Conservation (phyloP, 768 basidiomycete species). For the Suillus paluster region DNA sequence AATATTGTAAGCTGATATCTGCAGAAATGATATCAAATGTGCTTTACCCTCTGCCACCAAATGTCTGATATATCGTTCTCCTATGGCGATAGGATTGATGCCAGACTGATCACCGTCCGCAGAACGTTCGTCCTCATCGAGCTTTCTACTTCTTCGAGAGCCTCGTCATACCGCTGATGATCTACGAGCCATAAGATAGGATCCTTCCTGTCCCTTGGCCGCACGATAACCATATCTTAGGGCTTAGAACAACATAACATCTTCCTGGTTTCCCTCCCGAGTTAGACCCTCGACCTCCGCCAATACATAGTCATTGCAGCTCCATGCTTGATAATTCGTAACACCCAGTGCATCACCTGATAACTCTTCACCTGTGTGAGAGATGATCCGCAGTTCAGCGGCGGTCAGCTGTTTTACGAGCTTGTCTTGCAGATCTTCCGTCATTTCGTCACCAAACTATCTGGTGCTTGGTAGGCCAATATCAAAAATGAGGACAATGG, state of each 20-base stretch:
- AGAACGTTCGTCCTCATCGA: slow-evolving; percentile 37
- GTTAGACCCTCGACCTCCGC: slow-evolving; percentile 48
- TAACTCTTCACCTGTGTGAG: slow-evolving; percentile 85
- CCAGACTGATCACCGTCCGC: slow-evolving; percentile 41
- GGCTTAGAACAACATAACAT: slow-evolving; percentile 84
- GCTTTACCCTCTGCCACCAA: slow-evolving; percentile 77
- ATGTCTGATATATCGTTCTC: slow-evolving; percentile 84
- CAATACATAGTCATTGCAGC: slow-evolving; percentile 90
- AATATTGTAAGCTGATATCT: neutral
- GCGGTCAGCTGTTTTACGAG: slow-evolving; percentile 84
- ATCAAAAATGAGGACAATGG: slow-evolving; percentile 77
- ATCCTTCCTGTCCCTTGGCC: slow-evolving; percentile 84
- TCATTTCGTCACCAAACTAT: slow-evolving; percentile 69
- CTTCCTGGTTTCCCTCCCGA: slow-evolving; percentile 37
- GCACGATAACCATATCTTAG: slow-evolving; percentile 87
- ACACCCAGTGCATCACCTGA: slow-evolving; percentile 84
- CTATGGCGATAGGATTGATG: slow-evolving; percentile 70
- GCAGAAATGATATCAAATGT: neutral
- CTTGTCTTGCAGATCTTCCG: slow-evolving; percentile 72
- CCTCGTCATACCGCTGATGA: slow-evolving; percentile 84
- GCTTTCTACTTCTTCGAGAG: slow-evolving; percentile 78
- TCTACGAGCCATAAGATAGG: slow-evolving; percentile 94
- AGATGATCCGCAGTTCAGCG: slow-evolving; percentile 94
- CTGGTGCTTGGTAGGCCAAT: slow-evolving; percentile 85
- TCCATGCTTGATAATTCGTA: slow-evolving; percentile 78